Evolutionary conservation across 2,329 filamentous ascomycete species (phyloP).

Genomic region (Hymenoscyphus albidus): DNA sequence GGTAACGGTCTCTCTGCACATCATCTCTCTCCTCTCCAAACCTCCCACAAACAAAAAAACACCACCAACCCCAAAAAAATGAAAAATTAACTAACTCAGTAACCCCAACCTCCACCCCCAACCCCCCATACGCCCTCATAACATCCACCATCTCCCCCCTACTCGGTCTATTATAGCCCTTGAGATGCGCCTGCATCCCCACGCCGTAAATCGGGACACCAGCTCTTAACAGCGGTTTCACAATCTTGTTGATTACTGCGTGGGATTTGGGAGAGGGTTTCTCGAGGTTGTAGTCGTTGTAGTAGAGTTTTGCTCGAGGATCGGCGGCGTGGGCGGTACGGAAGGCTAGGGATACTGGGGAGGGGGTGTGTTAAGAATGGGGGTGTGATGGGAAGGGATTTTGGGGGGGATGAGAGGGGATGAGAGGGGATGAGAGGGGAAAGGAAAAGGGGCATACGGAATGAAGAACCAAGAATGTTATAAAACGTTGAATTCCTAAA

Average conservation of each 20-base stretch:
- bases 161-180: constrained; percentile 44
- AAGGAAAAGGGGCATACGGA: constrained; percentile 26
- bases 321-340: constrained; percentile 51
- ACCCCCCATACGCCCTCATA: constrained; percentile 44
- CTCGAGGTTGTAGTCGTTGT: constrained; percentile 62
- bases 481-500: constrained; percentile 50
- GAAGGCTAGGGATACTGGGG: constrained; percentile 51
- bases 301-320: constrained; percentile 53
- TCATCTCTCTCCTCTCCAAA: no score
- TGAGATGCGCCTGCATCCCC: constrained; percentile 59
- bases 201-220: constrained; percentile 59
- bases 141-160: constrained; percentile 43
- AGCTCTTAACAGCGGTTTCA: constrained; percentile 43
- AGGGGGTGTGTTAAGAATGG: no score
- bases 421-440: neutral
- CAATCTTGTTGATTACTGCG: constrained; percentile 40
- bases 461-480: constrained; percentile 51
- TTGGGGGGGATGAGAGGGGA: neutral
- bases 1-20: no score
- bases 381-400: neutral
- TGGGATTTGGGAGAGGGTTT: constrained; percentile 45
- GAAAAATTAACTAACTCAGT: constrained; percentile 47
- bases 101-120: constrained; percentile 54
- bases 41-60: no score
- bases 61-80: no score